These are phyloP conservation scores for Bonia amplexicaulis DNA, from an alignment of 176 grass and related monocot genomes.

Conservation along the genomic window DNA sequence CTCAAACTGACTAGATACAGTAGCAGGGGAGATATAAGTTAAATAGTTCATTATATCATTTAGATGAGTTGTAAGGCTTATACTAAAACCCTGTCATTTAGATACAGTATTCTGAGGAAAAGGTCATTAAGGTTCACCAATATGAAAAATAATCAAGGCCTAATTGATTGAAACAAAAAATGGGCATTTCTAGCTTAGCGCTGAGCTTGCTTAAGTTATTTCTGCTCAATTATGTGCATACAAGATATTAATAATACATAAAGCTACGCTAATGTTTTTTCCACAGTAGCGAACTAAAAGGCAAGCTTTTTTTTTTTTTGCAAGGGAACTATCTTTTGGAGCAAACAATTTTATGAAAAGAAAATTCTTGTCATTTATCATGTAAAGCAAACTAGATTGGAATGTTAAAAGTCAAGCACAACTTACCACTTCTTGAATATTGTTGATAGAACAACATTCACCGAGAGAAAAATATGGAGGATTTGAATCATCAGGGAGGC, in stretches of 20 bases:
- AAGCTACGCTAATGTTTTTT: neutral
- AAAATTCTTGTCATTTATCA: neutral
- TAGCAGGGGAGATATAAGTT: neutral
- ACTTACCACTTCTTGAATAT: constrained; percentile 88
- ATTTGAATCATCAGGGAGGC: constrained; percentile 37
- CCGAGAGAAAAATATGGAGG: constrained; percentile 70
- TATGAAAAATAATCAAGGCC: neutral
- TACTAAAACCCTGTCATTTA: neutral
- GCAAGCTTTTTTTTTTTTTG: neutral
- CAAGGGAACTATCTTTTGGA: neutral
- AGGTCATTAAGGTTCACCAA: neutral
- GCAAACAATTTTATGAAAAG: neutral
- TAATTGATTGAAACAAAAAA: neutral
- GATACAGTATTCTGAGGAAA: neutral
- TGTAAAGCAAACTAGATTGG: constrained; percentile 1
- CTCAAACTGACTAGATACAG: neutral
- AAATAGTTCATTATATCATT: neutral
- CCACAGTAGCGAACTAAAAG: neutral
- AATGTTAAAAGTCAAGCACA: constrained; percentile 18
- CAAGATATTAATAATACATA: neutral
- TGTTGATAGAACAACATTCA: constrained; percentile 51
- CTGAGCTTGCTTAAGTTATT: neutral
- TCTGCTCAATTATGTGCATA: neutral
- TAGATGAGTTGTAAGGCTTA: neutral
- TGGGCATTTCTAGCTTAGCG: neutral